These are phyloP conservation scores for Sclerotinia borealis DNA, from an alignment of 2,329 filamentous ascomycete genomes.

Conservation along the genomic window DNA sequence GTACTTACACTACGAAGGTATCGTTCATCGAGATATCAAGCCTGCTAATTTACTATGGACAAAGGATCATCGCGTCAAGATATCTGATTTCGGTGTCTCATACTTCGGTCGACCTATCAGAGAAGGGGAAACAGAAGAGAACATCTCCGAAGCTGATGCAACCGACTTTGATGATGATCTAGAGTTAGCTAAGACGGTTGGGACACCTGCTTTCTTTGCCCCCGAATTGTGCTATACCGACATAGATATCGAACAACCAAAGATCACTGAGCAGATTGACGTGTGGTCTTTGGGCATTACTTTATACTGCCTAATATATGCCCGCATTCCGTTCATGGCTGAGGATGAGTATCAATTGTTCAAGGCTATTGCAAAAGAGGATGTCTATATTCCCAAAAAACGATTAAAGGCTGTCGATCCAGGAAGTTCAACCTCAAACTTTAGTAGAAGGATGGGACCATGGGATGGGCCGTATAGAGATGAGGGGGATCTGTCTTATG, in stretches of 20 bases:
- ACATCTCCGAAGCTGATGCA: conserved; percentile 71
- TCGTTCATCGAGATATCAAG: conserved; percentile 80
- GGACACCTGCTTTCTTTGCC: conserved; percentile 95
- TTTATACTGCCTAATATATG: conserved; percentile 90
- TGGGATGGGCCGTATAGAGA: conserved; percentile 62
- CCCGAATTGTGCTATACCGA: conserved; percentile 94
- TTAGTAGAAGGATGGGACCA: conserved; percentile 43
- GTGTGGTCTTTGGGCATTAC: conserved; percentile 97
- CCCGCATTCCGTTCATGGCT: conserved; percentile 86
- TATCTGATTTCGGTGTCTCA: conserved; percentile 97
- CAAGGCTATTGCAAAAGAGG: conserved; percentile 81
- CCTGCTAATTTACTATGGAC: conserved; percentile 89
- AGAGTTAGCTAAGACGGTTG: conserved; percentile 96
- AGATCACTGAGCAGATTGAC: conserved; percentile 88
- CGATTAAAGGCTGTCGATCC: conserved; percentile 72
- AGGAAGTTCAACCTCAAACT: conserved; percentile 49
- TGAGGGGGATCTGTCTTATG: conserved; percentile 75
- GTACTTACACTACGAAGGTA: conserved; percentile 83
- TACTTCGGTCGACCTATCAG: conserved; percentile 87
- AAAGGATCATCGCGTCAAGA: conserved; percentile 81
- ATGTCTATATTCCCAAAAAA: conserved; percentile 80
- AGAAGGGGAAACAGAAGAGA: conserved; percentile 73
- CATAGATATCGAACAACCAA: conserved; percentile 59
- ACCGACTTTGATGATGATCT: conserved; percentile 86
- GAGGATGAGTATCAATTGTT: conserved; percentile 92